Evolutionary conservation across 2,329 filamentous ascomycete species (phyloP), one percentile per base, ranked within the genome.

Genomic region (Scedosporium aurantiacum): DNA sequence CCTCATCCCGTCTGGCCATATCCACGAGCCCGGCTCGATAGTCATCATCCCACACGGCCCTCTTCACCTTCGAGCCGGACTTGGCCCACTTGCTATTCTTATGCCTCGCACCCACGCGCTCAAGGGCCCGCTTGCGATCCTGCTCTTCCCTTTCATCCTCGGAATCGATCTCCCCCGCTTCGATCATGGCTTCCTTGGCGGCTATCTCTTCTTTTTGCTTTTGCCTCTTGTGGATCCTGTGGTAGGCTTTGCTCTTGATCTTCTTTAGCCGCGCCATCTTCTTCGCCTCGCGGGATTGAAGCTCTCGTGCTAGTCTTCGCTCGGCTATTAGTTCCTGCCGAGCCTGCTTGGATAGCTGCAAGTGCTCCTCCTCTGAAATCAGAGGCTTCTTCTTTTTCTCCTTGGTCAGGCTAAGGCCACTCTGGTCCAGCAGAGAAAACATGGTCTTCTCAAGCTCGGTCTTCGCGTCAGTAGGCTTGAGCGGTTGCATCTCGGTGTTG

Each of bases 191-290:
- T 69, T 82, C 79, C 18, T 74, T 75, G 16, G 76, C 72, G 16
- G 80, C 81, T 70, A 78, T 76, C 71, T 85, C 73, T 63, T 84
- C 72, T 61, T 81, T 77, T 66, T 81, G 74, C 67, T 78, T 68
- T 72, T 86, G 89, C 70, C 88, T 96, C 43, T 93, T 86, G 74
- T 97, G 93, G 14, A 97, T 88, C 54, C 92, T 87, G 61, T 93
- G 89, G 71, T 96, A 99, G 0, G 91, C 84, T 73, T 97, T 99
- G 71, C 90, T 95, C 80, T 99, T 99, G 77, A 99, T 99, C 79
- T 97, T 97, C 77, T 97, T 96, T 75, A 99, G 91, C 25, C 94
- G 87, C 75, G 92, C 95, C 6, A 91, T 84, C 62, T 91, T 88
- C 52, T 91, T 87, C 69, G 95, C 88, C 74, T 97, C 93, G 10